These are phyloP conservation scores for Rubia peregrina DNA, from an alignment of 305 asterid species.

Conservation along the genomic window DNA sequence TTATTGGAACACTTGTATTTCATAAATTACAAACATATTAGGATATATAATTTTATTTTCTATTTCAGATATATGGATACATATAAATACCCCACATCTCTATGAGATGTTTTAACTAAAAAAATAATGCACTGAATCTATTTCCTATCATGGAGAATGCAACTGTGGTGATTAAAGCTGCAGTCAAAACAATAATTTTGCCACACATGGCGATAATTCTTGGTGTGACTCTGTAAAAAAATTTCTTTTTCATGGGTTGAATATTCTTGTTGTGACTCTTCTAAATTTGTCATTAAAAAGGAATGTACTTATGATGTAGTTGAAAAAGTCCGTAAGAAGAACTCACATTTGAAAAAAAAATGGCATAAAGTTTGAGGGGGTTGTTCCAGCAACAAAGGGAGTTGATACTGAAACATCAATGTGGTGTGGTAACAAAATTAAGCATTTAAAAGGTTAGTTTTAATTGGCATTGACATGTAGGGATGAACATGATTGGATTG, in stretches of 20 bases:
- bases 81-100: too few species aligned
- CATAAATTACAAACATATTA: too few species aligned
- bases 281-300: too few species aligned
- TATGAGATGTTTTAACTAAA: too few species aligned
- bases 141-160: slow-evolving; percentile 48
- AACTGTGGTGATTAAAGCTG: slow-evolving; percentile 23
- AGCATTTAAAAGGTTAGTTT: background rate
- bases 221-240: too few species aligned
- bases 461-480: slow-evolving; percentile 5
- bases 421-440: slow-evolving; percentile 39
- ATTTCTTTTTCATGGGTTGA: too few species aligned
- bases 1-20: too few species aligned
- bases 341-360: slow-evolving; percentile 20
- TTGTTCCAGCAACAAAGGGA: slow-evolving; percentile 23
- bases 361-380: slow-evolving; percentile 26
- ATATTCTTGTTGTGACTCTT: slow-evolving; percentile 15
- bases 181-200: slow-evolving; percentile 27
- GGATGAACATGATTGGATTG: slow-evolving; percentile 5
- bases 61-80: too few species aligned
- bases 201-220: slow-evolving; percentile 19
- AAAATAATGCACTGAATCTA: too few species aligned
- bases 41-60: too few species aligned
- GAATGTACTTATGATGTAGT: slow-evolving; percentile 48
- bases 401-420: slow-evolving; percentile 22
- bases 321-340: slow-evolving; percentile 33